These are phyloP conservation scores for Mycena sanguinolenta DNA, from an alignment of 768 basidiomycete genomes.

Conservation along the genomic window DNA sequence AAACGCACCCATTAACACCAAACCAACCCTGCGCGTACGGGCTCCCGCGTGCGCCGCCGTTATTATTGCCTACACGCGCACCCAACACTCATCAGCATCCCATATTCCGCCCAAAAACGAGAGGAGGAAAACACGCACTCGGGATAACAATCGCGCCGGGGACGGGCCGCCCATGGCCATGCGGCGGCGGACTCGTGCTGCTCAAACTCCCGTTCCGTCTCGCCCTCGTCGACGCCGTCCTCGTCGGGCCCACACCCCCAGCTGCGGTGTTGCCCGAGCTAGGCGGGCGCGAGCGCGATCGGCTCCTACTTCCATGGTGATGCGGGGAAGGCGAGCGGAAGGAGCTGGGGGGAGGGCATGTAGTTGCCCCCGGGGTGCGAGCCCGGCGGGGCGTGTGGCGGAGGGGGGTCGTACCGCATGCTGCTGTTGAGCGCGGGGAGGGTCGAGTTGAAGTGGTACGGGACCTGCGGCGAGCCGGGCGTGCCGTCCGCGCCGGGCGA, in stretches of 20 bases:
- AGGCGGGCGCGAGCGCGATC: constrained; percentile 41
- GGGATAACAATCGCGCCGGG: constrained; percentile 84
- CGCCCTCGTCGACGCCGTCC: constrained; percentile 66
- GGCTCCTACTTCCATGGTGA: constrained; percentile 50
- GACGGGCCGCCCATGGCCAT: no score
- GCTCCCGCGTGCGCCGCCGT: constrained; percentile 18
- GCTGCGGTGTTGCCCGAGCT: no score
- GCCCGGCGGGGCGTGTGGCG: neutral
- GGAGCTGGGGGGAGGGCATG: constrained; percentile 42
- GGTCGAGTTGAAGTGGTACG: constrained; percentile 62
- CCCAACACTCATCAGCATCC: neutral
- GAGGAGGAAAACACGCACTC: no score
- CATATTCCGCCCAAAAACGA: no score
- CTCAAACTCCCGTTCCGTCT: constrained; percentile 74
- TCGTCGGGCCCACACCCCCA: constrained; percentile 55
- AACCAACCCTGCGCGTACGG: constrained; percentile 25
- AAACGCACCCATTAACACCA: constrained; percentile 30
- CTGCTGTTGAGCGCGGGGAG: constrained; percentile 65
- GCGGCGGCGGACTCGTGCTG: constrained; percentile 67
- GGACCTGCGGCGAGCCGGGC: constrained; percentile 33
- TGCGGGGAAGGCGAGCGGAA: constrained; percentile 46
- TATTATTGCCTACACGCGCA: neutral
- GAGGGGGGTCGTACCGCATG: constrained; percentile 53
- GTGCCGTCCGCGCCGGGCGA: constrained; percentile 29
- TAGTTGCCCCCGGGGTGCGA: constrained; percentile 30